Evolutionary conservation across 2,329 filamentous ascomycete genomes (phyloP).

Genomic region (Talaromyces sp.): DNA sequence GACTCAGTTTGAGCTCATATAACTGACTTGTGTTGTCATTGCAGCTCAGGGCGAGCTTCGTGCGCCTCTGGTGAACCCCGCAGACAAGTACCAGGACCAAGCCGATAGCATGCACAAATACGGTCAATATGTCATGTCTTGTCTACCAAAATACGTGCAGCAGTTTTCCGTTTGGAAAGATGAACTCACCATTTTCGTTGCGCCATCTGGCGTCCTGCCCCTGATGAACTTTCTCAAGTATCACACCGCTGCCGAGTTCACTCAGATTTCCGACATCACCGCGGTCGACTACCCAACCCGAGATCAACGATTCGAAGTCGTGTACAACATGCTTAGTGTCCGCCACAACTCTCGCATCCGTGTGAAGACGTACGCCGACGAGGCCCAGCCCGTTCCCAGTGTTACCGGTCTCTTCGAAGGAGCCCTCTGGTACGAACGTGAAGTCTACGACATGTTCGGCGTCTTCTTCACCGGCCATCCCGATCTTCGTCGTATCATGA

Average conservation of each 20-base stretch:
- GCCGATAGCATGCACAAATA: conserved; percentile 87
- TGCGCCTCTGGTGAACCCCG: conserved; percentile 78
- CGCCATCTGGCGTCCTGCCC: conserved; percentile 81
- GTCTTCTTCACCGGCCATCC: conserved; percentile 96
- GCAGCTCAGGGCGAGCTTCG: conserved; percentile 60
- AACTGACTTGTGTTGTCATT: conserved; percentile 8
- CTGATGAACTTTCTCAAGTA: conserved; percentile 95
- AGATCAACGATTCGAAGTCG: conserved; percentile 93
- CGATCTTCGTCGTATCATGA: conserved; percentile 96
- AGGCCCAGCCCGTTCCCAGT: conserved; percentile 88
- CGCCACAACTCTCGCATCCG: conserved; percentile 95
- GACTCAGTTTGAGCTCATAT: not conserved
- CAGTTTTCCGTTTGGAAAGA: conserved; percentile 99
- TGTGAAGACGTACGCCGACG: conserved; percentile 98
- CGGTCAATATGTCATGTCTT: conserved; percentile 93
- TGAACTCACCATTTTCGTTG: conserved; percentile 90
- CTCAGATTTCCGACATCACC: conserved; percentile 86
- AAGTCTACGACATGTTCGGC: conserved; percentile 95
- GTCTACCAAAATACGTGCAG: conserved; percentile 95
- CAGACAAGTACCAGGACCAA: conserved; percentile 88
- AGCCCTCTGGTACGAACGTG: conserved; percentile 97
- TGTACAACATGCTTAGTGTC: conserved; percentile 95
- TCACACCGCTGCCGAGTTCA: conserved; percentile 96
- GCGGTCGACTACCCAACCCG: conserved; percentile 94
- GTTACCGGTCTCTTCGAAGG: conserved; percentile 84